Conservation (phyloP, 73 alveolate genomes). For the Tetrahymena borealis region DNA sequence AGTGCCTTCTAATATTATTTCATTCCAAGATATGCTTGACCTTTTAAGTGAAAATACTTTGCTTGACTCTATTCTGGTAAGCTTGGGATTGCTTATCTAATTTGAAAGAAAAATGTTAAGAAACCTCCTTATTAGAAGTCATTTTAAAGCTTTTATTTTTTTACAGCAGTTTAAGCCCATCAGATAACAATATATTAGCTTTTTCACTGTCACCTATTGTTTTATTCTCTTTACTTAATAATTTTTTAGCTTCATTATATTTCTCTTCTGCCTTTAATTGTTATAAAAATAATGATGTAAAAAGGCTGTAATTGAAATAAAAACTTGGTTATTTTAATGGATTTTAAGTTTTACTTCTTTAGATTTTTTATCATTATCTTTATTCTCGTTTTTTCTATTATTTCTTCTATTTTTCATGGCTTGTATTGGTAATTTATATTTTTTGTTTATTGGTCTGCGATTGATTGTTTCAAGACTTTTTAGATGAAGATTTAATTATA, state of each 20-base stretch:
- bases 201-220: conserved; percentile 51
- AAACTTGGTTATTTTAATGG: background rate
- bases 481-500: no score
- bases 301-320: background rate
- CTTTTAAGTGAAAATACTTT: conserved; percentile 17
- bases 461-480: no score
- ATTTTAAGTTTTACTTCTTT: background rate
- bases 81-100: conserved; percentile 22
- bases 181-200: conserved; percentile 57
- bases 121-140: background rate
- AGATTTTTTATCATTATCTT: background rate
- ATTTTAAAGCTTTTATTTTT: background rate
- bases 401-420: background rate
- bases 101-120: conserved; percentile 38
- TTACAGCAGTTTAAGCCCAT: conserved; percentile 50
- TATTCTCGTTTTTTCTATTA: background rate
- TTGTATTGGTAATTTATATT: no score
- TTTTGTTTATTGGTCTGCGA: no score
- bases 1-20: conserved; percentile 59
- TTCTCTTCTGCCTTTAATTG: conserved; percentile 6
- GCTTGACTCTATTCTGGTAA: background rate
- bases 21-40: conserved; percentile 49
- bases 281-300: background rate
- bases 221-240: conserved; percentile 47
- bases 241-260: conserved; percentile 37